A percentile compares a stretch with the other conserved stretches of the same genome.
Evolutionary conservation across 805 yeast genomes (phyloP).

Genomic region (Starmerella asiatica): DNA sequence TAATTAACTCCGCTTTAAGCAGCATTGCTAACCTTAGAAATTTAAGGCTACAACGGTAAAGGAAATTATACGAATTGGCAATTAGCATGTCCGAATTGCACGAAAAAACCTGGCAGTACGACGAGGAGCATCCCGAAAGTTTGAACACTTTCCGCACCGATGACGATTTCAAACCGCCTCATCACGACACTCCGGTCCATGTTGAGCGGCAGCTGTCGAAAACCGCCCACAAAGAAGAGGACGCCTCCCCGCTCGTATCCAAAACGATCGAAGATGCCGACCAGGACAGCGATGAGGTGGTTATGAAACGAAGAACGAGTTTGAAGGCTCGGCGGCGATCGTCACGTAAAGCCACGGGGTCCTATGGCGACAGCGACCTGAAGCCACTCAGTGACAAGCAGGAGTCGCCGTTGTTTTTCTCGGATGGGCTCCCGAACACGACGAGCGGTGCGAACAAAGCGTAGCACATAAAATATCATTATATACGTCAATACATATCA

Average conservation of each 20-base stretch:
- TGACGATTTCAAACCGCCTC: constrained; percentile 12
- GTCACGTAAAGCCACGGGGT: constrained; percentile 16
- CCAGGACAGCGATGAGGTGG: constrained; percentile 6
- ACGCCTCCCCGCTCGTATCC: constrained; percentile 4
- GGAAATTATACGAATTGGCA: too few species aligned
- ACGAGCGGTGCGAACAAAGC: constrained; percentile 4
- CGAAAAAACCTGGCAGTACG: constrained; percentile 13
- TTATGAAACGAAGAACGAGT: constrained; percentile 14
- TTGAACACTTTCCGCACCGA: constrained; percentile 14
- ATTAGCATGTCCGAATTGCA: too few species aligned
- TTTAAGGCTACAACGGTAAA: too few species aligned
- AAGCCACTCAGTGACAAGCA: constrained; percentile 13
- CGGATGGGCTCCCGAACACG: constrained; percentile 11
- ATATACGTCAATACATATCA: background rate
- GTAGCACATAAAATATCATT: too few species aligned
- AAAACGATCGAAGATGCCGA: constrained; percentile 11
- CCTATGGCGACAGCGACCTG: constrained; percentile 8
- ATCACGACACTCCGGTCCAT: constrained; percentile 9
- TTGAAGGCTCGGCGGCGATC: constrained; percentile 6
- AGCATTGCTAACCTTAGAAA: too few species aligned
- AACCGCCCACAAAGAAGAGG: constrained; percentile 12
- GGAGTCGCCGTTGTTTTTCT: constrained; percentile 9
- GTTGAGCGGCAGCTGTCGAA: constrained; percentile 10
- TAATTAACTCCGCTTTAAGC: too few species aligned
- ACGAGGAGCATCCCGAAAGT: constrained; percentile 13